Evolutionary conservation across 305 asterid genomes (phyloP).

Genomic region (Fraxinus xanthoxyloides): DNA sequence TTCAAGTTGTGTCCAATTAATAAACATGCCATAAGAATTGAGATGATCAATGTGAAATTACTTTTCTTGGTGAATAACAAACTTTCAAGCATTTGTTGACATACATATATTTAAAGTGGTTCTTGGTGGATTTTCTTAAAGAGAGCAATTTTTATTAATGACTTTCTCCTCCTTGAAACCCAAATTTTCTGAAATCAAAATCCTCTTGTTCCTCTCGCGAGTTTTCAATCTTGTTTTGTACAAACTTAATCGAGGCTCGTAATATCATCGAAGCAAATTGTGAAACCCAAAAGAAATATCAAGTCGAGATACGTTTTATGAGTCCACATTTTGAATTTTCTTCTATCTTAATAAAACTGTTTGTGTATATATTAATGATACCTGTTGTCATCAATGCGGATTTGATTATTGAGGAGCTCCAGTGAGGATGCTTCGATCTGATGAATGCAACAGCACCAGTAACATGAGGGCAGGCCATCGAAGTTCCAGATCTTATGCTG

Average conservation of each 20-base stretch:
- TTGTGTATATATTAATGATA: conserved; percentile 1
- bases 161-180: not conserved
- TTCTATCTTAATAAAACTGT: not conserved
- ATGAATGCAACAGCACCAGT: conserved; percentile 63
- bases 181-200: not conserved
- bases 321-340: not conserved
- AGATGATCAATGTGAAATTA: too few species aligned
- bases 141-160: not conserved
- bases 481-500: conserved; percentile 62
- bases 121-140: not conserved
- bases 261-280: not conserved
- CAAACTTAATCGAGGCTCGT: not conserved
- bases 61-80: not conserved
- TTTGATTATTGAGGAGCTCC: conserved; percentile 64
- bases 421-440: conserved; percentile 50
- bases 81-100: not conserved
- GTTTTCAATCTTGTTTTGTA: not conserved
- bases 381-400: conserved; percentile 76
- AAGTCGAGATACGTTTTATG: not conserved
- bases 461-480: conserved; percentile 84
- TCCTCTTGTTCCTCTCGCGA: not conserved
- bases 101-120: not conserved
- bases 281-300: not conserved
- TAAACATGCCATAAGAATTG: too few species aligned
- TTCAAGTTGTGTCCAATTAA: too few species aligned